Evolutionary conservation across 345 rosid species (phyloP).

Genomic region (Xanthoceras sorbifolium): DNA sequence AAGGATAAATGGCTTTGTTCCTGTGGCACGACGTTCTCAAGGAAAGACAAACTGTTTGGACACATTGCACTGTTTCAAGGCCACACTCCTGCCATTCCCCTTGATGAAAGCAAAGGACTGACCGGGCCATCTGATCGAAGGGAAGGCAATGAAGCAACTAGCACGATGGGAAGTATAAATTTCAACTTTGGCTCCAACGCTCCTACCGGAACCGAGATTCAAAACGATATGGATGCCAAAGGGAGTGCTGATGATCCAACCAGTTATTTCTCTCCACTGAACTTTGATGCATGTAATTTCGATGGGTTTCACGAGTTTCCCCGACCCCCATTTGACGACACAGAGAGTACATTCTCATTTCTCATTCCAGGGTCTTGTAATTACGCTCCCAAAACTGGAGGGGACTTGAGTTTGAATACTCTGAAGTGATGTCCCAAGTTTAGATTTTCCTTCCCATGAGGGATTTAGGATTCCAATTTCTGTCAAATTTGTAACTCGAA

Average conservation of each 20-base stretch:
- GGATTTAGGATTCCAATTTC: constrained; percentile 12
- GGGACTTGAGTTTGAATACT: constrained; percentile 42
- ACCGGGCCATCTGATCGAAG: constrained; percentile 41
- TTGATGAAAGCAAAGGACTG: constrained; percentile 60
- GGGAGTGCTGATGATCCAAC: constrained; percentile 53
- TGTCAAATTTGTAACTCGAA: constrained; percentile 24
- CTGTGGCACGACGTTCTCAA: constrained; percentile 92
- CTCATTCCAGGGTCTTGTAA: constrained; percentile 68
- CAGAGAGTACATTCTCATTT: constrained; percentile 73
- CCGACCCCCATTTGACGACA: constrained; percentile 73
- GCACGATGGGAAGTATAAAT: constrained; percentile 38
- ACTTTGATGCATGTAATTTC: constrained; percentile 74
- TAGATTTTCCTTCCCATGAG: constrained; percentile 13
- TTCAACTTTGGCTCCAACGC: constrained; percentile 40
- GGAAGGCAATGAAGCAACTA: constrained; percentile 40
- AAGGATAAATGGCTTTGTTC: constrained; percentile 98
- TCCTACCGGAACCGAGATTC: constrained; percentile 33
- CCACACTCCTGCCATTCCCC: constrained; percentile 90
- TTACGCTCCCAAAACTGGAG: constrained; percentile 58
- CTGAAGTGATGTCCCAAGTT: constrained; percentile 23
- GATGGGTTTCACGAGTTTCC: constrained; percentile 85
- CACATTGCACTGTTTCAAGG: constrained; percentile 96
- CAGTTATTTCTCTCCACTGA: constrained; percentile 63
- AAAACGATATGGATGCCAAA: constrained; percentile 51
- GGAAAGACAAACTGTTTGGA: constrained; percentile 98